Percentiles rank a stretch among this genome's conserved stretches.
Evolutionary conservation across 2,329 filamentous ascomycete species (phyloP).

Genomic region (Thermoascus crustaceus): DNA sequence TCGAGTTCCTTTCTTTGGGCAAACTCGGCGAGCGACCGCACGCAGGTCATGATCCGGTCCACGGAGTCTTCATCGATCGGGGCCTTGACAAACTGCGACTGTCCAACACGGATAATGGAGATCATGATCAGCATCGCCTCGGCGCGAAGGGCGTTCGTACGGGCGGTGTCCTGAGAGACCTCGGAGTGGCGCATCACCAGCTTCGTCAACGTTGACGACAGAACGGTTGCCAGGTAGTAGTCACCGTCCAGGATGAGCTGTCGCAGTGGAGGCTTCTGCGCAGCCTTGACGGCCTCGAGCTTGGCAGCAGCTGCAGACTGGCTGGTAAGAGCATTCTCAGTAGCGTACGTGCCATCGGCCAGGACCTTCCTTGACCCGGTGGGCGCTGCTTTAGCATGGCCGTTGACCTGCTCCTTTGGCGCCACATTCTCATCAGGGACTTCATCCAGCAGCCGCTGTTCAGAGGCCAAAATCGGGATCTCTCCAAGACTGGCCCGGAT

Average conservation of each 20-base stretch:
- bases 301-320: slow-evolving; percentile 83
- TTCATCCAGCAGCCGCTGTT: slow-evolving; percentile 84
- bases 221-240: slow-evolving; percentile 88
- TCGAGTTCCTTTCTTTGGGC: slow-evolving; percentile 83
- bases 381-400: slow-evolving; percentile 68
- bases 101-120: slow-evolving; percentile 92
- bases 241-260: slow-evolving; percentile 95
- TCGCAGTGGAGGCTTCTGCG: slow-evolving; percentile 87
- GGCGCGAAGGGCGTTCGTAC: slow-evolving; percentile 87
- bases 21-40: slow-evolving; percentile 86
- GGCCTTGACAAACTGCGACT: slow-evolving; percentile 97
- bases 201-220: slow-evolving; percentile 94
- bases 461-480: slow-evolving; percentile 91
- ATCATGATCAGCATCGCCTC: slow-evolving; percentile 99
- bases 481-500: slow-evolving; percentile 91
- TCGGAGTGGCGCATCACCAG: slow-evolving; percentile 96
- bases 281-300: slow-evolving; percentile 91
- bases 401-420: slow-evolving; percentile 64
- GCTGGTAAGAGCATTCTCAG: slow-evolving; percentile 90
- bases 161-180: slow-evolving; percentile 73
- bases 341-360: slow-evolving; percentile 94
- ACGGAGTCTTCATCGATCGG: slow-evolving; percentile 96
- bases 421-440: slow-evolving; percentile 62
- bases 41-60: slow-evolving; percentile 97
- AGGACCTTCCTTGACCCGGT: slow-evolving; percentile 85